Evolutionary conservation across 2,329 filamentous ascomycete genomes (phyloP).

Genomic region (Arthroderma sp.): DNA sequence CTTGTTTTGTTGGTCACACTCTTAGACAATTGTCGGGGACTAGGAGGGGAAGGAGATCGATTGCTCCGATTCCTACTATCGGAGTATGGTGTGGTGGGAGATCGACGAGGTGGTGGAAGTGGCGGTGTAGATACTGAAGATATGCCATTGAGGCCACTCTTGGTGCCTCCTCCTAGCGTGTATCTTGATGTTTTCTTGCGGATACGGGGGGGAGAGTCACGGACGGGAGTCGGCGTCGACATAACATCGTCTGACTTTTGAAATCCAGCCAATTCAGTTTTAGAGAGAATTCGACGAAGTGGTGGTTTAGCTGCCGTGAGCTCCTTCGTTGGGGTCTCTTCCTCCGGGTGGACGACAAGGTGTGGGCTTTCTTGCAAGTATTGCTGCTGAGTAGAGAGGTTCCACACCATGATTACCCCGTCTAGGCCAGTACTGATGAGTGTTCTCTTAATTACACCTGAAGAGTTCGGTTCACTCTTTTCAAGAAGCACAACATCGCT

Average conservation of each 20-base stretch:
- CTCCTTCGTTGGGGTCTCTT: constrained; percentile 35
- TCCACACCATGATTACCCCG: constrained; percentile 74
- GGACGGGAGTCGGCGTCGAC: constrained; percentile 33
- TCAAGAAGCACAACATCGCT: constrained; percentile 68
- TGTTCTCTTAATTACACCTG: constrained; percentile 36
- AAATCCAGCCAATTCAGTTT: constrained; percentile 74
- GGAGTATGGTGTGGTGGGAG: constrained; percentile 20
- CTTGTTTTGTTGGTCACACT: constrained; percentile 17
- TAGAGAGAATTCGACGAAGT: constrained; percentile 72
- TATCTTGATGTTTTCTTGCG: constrained; percentile 45
- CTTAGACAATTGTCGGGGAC: constrained; percentile 18
- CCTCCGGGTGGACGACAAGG: constrained; percentile 21
- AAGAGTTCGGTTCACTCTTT: constrained; percentile 19
- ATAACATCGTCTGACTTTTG: constrained; percentile 39
- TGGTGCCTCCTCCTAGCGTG: constrained; percentile 32
- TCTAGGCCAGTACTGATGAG: constrained; percentile 67
- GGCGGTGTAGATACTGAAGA: constrained; percentile 23
- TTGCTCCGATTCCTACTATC: constrained; percentile 18
- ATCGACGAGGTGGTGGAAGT: constrained; percentile 20
- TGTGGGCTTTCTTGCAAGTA: constrained; percentile 15
- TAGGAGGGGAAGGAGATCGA: constrained; percentile 31
- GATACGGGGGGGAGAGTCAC: constrained; percentile 42
- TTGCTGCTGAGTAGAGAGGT: constrained; percentile 26
- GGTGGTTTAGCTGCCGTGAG: constrained; percentile 54
- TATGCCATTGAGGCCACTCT: constrained; percentile 18